Percentiles rank a stretch among this genome's conserved stretches.
phyloP scores from a whole-genome alignment of 768 basidiomycete species.

The Hortiboletus campestris region DNA sequence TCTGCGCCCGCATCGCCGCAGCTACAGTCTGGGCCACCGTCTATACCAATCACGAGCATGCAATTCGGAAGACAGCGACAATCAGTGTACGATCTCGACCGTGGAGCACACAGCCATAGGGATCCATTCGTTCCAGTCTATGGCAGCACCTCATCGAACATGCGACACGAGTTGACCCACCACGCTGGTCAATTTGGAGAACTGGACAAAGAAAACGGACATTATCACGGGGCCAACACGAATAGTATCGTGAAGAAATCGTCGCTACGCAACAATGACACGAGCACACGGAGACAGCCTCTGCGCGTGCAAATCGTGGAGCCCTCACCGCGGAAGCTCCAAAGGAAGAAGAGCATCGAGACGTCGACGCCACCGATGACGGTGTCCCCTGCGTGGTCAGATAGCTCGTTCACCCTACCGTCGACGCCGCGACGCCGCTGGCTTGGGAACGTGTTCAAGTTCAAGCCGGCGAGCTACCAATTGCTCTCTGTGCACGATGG shows the following conservation, averaged over 20 bases:
- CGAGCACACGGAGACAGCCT: conserved; percentile 14
- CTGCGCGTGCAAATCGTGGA: conserved; percentile 55
- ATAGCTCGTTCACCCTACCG: conserved; percentile 44
- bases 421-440: conserved; percentile 60
- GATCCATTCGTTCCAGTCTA: conserved; percentile 34
- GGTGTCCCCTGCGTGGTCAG: conserved; percentile 45
- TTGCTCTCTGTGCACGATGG: conserved; percentile 60
- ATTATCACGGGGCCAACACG: background rate
- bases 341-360: conserved; percentile 22
- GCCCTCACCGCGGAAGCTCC: conserved; percentile 42
- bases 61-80: conserved; percentile 23
- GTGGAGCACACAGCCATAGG: conserved; percentile 25
- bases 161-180: background rate
- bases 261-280: conserved; percentile 39
- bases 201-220: conserved; percentile 60
- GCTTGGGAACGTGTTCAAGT: conserved; percentile 87
- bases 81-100: conserved; percentile 1
- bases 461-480: conserved; percentile 62
- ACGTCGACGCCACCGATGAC: conserved; percentile 14
- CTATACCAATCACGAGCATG: conserved; percentile 12
- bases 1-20: conserved; percentile 18
- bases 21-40: conserved; percentile 5
- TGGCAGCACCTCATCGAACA: conserved; percentile 7
- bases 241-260: conserved; percentile 39
- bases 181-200: conserved; percentile 18